Percentiles rank a stretch among this genome's conserved stretches.
These are phyloP conservation scores for Penicillium lagena DNA, from an alignment of 495 filamentous ascomycete species.

Conservation along the genomic window DNA sequence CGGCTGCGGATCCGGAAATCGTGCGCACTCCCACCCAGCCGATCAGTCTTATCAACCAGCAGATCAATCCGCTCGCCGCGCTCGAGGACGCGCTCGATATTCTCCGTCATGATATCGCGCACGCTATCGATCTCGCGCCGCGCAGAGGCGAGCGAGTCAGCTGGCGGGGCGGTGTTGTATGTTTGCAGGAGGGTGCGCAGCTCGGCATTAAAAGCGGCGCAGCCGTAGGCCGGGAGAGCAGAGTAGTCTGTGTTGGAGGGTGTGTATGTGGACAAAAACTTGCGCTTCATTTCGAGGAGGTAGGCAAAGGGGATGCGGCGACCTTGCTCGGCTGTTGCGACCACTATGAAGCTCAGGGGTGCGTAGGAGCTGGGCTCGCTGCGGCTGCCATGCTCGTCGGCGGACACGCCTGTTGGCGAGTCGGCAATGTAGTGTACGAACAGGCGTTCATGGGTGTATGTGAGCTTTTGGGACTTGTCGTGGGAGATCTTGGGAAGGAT, in stretches of 20 bases:
- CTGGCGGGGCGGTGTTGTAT: conserved; percentile 71
- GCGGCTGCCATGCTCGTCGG: conserved; percentile 18
- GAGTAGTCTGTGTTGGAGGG: conserved; percentile 67
- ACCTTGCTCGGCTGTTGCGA: conserved; percentile 69
- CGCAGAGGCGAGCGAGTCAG: conserved; percentile 80
- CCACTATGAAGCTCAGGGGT: conserved; percentile 79
- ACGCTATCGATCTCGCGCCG: conserved; percentile 89
- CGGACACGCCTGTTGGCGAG: conserved; percentile 57
- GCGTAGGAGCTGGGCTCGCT: conserved; percentile 52
- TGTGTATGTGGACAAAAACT: conserved; percentile 70
- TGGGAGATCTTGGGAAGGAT: conserved; percentile 95
- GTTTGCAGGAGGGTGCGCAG: conserved; percentile 75
- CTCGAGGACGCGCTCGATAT: conserved; percentile 94
- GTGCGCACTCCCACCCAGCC: conserved; percentile 74
- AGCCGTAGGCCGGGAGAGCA: conserved; percentile 80
- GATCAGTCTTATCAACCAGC: conserved; percentile 94
- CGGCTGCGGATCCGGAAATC: conserved; percentile 85
- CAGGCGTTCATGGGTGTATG: conserved; percentile 83
- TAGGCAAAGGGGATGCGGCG: conserved; percentile 90
- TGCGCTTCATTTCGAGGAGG: conserved; percentile 83
- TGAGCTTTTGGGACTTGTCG: conserved; percentile 74
- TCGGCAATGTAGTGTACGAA: conserved; percentile 95
- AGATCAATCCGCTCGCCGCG: conserved; percentile 91
- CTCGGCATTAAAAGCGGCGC: conserved; percentile 74
- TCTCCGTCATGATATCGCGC: conserved; percentile 94